These are phyloP conservation scores for Crassisporium funariophilum DNA, from an alignment of 768 basidiomycete species.

Conservation along the genomic window DNA sequence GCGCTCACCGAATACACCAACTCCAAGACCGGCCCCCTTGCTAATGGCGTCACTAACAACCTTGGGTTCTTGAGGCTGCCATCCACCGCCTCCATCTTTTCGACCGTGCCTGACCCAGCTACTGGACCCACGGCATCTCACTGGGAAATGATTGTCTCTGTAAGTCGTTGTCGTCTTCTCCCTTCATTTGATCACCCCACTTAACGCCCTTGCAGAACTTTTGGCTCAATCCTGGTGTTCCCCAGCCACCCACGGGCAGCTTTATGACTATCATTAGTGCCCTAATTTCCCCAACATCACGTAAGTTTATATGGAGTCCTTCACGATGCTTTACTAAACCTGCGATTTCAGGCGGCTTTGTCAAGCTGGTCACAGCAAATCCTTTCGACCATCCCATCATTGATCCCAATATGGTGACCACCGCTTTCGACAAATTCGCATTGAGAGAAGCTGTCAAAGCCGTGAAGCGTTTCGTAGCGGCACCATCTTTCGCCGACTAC, in stretches of 20 bases:
- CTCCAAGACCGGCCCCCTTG: slow-evolving; percentile 34
- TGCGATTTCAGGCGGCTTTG: slow-evolving; percentile 31
- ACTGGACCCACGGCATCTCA: slow-evolving; percentile 20
- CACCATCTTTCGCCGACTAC: slow-evolving; percentile 29
- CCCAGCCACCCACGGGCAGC: slow-evolving; percentile 27
- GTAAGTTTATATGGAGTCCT: slow-evolving; percentile 22
- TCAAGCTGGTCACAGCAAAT: slow-evolving; percentile 43
- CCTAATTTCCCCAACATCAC: slow-evolving; percentile 36
- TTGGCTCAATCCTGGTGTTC: slow-evolving; percentile 13
- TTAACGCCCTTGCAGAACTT: slow-evolving; percentile 12
- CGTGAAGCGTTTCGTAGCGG: slow-evolving; percentile 24
- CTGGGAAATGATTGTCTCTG: slow-evolving; percentile 33
- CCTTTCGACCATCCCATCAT: slow-evolving; percentile 51
- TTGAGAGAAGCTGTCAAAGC: slow-evolving; percentile 27
- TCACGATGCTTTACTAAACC: neutral
- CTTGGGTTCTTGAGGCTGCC: slow-evolving; percentile 29
- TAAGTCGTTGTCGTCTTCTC: slow-evolving; percentile 20
- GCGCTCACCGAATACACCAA: slow-evolving; percentile 26
- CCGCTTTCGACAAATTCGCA: slow-evolving; percentile 31
- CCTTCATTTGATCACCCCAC: neutral
- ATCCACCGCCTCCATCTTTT: slow-evolving; percentile 25
- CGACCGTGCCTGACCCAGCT: slow-evolving; percentile 17
- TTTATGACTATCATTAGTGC: slow-evolving; percentile 29
- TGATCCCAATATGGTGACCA: slow-evolving; percentile 47
- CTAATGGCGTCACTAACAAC: slow-evolving; percentile 37